Evolutionary conservation across 345 rosid species (phyloP), one percentile per base, ranked within the genome.

Genomic region (Excoecaria cochinchinensis): DNA sequence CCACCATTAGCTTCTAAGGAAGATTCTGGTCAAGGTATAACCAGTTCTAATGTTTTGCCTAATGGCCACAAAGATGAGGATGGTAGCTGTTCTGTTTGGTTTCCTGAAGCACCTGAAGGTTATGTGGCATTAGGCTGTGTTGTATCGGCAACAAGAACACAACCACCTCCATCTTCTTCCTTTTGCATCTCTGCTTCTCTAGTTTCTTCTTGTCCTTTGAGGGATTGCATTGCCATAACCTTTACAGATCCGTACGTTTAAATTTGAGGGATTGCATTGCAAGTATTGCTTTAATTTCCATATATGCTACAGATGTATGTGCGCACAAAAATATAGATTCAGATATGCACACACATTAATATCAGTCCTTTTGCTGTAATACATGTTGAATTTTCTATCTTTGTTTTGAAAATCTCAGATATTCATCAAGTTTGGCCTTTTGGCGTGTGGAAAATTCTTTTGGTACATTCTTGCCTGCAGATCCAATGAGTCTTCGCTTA

Each of bases 401-500:
- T 62, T 80, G 42, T 72, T 59, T 39, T 81, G 17, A 71, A 44
- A 77, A 79, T 57, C 86, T 87, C 93, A 93, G 98, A 77, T 80
- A 80, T 79, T 77, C 82, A 15, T 84, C 94, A 77, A 82, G 79
- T 79, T 81, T 90, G 78, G 92, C 90, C 69, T 93, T 95, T 81
- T 95, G 98, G 99, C 98, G 99, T 4, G 96, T 90, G 82, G 82
- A 83, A 75, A 95, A 91, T 86, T 88, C 92, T 74, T 81, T 87
- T 72, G 90, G 99, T 42, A 91, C 94, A 64, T 95, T 95, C 86
- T 84, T 95, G 83, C 98, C 98, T 31, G 89, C 91, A 38, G 90
- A 92, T 78, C 84, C 94, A 40, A 53, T 69, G 51, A 83, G 84
- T 81, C 82, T 87, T 53, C 63, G 78, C 76, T 74, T 86, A 80